phyloP scores from a whole-genome alignment of 805 yeast species.

The Debaryomyces prosopidis region DNA sequence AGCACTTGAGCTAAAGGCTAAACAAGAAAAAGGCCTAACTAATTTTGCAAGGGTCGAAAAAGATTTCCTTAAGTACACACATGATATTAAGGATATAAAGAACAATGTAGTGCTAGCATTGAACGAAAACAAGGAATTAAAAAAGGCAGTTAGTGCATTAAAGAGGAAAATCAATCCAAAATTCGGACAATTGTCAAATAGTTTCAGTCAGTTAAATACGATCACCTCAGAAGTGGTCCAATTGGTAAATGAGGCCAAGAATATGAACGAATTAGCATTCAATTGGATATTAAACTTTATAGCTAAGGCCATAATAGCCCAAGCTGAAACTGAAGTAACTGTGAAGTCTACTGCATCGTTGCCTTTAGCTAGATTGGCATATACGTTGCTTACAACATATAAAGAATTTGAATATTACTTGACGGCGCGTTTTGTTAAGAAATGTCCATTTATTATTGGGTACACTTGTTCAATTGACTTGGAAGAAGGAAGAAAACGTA shows the following conservation, averaged over 20 bases:
- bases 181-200: slow-evolving; percentile 87
- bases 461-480: slow-evolving; percentile 74
- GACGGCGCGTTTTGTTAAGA: slow-evolving; percentile 82
- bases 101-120: slow-evolving; percentile 56
- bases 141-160: slow-evolving; percentile 55
- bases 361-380: slow-evolving; percentile 72
- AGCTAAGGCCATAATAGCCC: slow-evolving; percentile 83
- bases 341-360: slow-evolving; percentile 75
- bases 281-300: slow-evolving; percentile 78
- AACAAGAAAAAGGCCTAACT: slow-evolving; percentile 21
- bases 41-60: slow-evolving; percentile 39
- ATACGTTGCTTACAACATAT: slow-evolving; percentile 48
- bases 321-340: slow-evolving; percentile 89
- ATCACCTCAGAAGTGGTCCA: slow-evolving; percentile 52
- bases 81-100: slow-evolving; percentile 60
- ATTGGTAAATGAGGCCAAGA: slow-evolving; percentile 49
- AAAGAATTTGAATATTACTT: slow-evolving; percentile 56
- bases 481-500: slow-evolving; percentile 73
- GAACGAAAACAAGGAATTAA: slow-evolving; percentile 48
- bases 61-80: slow-evolving; percentile 48
- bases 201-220: slow-evolving; percentile 54
- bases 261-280: slow-evolving; percentile 49
- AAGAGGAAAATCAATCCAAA: slow-evolving; percentile 82
- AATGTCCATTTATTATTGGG: slow-evolving; percentile 88
- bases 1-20: slow-evolving; percentile 18